phyloP scores from a whole-genome alignment of 2,329 filamentous ascomycete genomes.

The Fusarium multiceps region DNA sequence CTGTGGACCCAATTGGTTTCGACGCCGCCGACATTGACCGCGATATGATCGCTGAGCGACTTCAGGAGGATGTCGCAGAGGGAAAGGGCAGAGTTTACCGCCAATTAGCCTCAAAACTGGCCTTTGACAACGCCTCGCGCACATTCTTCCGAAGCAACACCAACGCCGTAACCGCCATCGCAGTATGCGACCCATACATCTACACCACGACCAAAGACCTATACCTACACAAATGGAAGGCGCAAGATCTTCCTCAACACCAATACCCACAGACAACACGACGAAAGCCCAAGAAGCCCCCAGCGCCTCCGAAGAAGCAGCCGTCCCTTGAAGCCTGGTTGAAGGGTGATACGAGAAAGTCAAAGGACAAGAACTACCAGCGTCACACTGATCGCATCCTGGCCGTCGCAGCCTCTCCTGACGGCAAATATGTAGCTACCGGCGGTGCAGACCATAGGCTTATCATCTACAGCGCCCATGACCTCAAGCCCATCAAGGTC shows the following conservation, averaged over 20 bases:
- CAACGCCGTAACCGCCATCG: slow-evolving; percentile 81
- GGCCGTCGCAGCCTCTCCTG: slow-evolving; percentile 85
- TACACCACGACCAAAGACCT: slow-evolving; percentile 92
- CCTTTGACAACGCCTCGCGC: slow-evolving; percentile 74
- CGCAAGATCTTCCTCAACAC: slow-evolving; percentile 73
- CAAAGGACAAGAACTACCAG: slow-evolving; percentile 73
- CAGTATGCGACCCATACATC: slow-evolving; percentile 80
- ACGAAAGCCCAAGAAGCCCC: slow-evolving; percentile 68
- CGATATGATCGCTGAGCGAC: slow-evolving; percentile 88
- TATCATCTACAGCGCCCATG: slow-evolving; percentile 87
- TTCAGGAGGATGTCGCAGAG: slow-evolving; percentile 93
- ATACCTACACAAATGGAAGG: slow-evolving; percentile 87
- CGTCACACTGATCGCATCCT: slow-evolving; percentile 86
- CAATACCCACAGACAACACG: slow-evolving; percentile 70
- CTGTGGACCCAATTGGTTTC: slow-evolving; percentile 85
- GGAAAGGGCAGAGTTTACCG: slow-evolving; percentile 90
- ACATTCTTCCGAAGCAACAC: slow-evolving; percentile 84
- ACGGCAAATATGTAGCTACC: slow-evolving; percentile 91
- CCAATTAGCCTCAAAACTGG: slow-evolving; percentile 77
- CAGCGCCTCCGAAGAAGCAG: slow-evolving; percentile 68
- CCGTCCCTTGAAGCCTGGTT: slow-evolving; percentile 72
- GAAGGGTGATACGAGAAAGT: slow-evolving; percentile 70
- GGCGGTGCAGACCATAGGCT: slow-evolving; percentile 86
- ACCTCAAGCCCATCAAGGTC: slow-evolving; percentile 80
- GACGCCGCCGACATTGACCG: slow-evolving; percentile 94